These are phyloP conservation scores for Euptelea pleiosperma DNA, from an alignment of 164 flowering plant genomes.

Conservation along the genomic window DNA sequence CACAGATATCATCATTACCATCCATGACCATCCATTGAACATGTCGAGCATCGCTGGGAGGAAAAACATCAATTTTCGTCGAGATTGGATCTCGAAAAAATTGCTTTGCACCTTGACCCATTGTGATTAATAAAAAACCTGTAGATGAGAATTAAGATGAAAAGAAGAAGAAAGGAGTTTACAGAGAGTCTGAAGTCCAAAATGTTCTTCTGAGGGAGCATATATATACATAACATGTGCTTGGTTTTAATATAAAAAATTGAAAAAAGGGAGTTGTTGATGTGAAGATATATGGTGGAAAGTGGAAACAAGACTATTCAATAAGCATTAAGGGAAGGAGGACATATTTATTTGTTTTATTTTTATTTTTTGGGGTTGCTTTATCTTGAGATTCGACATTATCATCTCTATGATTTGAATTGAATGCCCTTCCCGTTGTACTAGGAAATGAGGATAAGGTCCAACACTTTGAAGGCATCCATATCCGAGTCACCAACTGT, in stretches of 20 bases:
- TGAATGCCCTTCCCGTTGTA: constrained; percentile 29
- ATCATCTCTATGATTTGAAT: constrained; percentile 27
- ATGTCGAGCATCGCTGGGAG: neutral
- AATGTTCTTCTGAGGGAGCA: neutral
- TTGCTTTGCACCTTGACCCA: constrained; percentile 28
- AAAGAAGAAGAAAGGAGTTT: neutral
- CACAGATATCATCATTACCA: constrained; percentile 25
- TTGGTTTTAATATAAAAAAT: neutral
- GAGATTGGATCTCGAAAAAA: constrained; percentile 12
- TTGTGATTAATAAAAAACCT: neutral
- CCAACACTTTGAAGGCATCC: constrained; percentile 39
- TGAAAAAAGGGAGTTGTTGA: neutral
- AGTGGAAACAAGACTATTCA: constrained; percentile 3
- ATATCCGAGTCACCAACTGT: constrained; percentile 43
- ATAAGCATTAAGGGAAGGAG: neutral
- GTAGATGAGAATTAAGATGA: neutral
- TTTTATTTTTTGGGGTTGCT: neutral
- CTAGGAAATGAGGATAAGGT: constrained; percentile 47
- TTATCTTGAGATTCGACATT: constrained; percentile 35
- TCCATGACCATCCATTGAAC: constrained; percentile 27
- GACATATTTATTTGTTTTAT: neutral
- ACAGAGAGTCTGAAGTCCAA: neutral
- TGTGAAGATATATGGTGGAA: constrained; percentile 11
- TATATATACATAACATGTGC: constrained; percentile 15
- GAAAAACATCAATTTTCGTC: neutral